phyloP scores from a whole-genome alignment of 257 asterid genomes.

The Capsicum chinense region DNA sequence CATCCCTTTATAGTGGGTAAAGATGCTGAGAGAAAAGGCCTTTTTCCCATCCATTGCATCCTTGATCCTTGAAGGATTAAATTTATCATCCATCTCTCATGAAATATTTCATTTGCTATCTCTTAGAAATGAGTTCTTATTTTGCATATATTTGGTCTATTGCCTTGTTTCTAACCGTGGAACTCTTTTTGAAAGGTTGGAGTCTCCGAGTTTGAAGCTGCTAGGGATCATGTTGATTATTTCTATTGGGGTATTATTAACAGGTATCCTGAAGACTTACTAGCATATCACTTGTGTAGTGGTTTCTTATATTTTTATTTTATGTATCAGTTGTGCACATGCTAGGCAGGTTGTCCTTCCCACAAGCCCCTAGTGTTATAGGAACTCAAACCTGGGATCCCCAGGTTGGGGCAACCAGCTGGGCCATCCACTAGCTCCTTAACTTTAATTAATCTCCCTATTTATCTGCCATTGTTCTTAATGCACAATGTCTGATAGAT shows the following conservation, averaged over 20 bases:
- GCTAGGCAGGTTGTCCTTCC: neutral
- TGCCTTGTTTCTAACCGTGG: conserved; percentile 35
- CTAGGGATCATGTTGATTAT: conserved; percentile 81
- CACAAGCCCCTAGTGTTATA: neutral
- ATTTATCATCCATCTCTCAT: conserved; percentile 5
- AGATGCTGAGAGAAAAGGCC: neutral
- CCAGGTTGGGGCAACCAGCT: neutral
- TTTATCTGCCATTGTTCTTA: neutral
- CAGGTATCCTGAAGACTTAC: conserved; percentile 55
- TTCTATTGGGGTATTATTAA: conserved; percentile 81
- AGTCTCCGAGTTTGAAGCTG: conserved; percentile 92
- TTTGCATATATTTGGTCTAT: conserved; percentile 24
- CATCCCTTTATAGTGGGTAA: neutral
- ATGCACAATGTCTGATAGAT: neutral
- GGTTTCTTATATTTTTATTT: neutral
- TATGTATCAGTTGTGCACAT: neutral
- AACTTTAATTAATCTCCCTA: neutral
- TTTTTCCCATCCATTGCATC: neutral
- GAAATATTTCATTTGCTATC: neutral
- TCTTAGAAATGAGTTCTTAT: conserved; percentile 18
- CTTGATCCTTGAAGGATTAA: neutral
- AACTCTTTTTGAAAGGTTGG: conserved; percentile 69
- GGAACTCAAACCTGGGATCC: neutral
- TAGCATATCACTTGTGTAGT: neutral
- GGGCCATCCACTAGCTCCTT: neutral